phyloP scores from a whole-genome alignment of 352 stramenopile genomes.

The Lagenidium giganteum region DNA sequence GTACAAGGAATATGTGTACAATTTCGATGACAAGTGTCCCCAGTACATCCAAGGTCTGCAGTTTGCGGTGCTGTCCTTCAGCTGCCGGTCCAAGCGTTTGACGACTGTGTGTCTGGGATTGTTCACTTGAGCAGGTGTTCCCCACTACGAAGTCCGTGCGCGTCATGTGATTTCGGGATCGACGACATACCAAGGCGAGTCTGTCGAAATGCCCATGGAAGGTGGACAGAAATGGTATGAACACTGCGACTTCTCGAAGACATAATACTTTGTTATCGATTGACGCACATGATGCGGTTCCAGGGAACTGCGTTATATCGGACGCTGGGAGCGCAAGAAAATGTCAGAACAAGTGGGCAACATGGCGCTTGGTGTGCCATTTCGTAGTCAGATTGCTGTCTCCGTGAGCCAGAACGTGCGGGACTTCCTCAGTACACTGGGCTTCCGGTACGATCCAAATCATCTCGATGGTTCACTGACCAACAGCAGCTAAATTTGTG shows the following conservation, averaged over 20 bases:
- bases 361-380: slow-evolving; percentile 59
- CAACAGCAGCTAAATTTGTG: background rate
- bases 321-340: slow-evolving; percentile 83
- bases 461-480: no score
- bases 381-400: slow-evolving; percentile 78
- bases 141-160: slow-evolving; percentile 78
- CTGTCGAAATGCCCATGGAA: slow-evolving; percentile 68
- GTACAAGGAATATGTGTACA: slow-evolving; percentile 89
- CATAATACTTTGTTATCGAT: no score
- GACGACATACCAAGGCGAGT: slow-evolving; percentile 73
- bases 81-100: background rate
- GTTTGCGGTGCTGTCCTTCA: background rate
- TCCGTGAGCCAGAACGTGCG: slow-evolving; percentile 81
- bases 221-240: slow-evolving; percentile 76
- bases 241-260: background rate
- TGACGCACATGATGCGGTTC: no score
- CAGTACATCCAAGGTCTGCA: slow-evolving; percentile 74
- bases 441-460: slow-evolving; percentile 49
- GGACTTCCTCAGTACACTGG: slow-evolving; percentile 62
- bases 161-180: slow-evolving; percentile 80
- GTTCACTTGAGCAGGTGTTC: slow-evolving; percentile 38
- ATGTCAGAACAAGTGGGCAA: slow-evolving; percentile 72
- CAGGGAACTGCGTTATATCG: slow-evolving; percentile 81
- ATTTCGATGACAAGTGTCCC: slow-evolving; percentile 84
- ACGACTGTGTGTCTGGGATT: background rate